These are phyloP conservation scores for Zalerion maritima DNA, from an alignment of 495 filamentous ascomycete genomes.

Conservation along the genomic window DNA sequence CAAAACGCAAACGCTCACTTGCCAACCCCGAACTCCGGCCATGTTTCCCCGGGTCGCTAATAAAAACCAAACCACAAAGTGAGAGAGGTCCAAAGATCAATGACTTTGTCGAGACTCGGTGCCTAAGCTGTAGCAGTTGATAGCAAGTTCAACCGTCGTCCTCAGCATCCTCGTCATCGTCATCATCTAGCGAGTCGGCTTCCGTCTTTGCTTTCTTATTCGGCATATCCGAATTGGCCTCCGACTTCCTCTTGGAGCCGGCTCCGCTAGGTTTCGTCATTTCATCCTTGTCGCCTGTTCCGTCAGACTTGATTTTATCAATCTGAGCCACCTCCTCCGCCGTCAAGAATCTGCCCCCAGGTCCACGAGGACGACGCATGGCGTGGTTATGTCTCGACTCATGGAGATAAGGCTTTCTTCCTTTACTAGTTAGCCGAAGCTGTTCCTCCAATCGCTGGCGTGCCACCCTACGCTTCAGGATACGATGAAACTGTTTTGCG, in stretches of 20 bases:
- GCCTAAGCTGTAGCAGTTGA: too few species aligned
- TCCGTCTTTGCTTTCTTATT: constrained; percentile 41
- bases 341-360: constrained; percentile 92
- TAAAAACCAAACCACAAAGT: too few species aligned
- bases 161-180: constrained; percentile 36
- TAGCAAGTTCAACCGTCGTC: constrained; percentile 23
- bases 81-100: too few species aligned
- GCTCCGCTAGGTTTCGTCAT: constrained; percentile 25
- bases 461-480: constrained; percentile 83
- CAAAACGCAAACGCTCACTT: too few species aligned
- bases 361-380: constrained; percentile 88
- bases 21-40: too few species aligned
- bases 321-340: constrained; percentile 94
- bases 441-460: constrained; percentile 87
- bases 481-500: constrained; percentile 96
- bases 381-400: constrained; percentile 99
- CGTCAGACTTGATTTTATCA: constrained; percentile 43
- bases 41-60: too few species aligned
- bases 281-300: constrained; percentile 20
- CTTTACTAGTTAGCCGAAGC: constrained; percentile 81
- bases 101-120: too few species aligned
- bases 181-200: constrained; percentile 29
- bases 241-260: constrained; percentile 29
- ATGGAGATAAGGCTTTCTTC: constrained; percentile 92
- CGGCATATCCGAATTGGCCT: constrained; percentile 26